phyloP scores from a whole-genome alignment of 1,284 basidiomycete species.

The Ganoderma boninense region DNA sequence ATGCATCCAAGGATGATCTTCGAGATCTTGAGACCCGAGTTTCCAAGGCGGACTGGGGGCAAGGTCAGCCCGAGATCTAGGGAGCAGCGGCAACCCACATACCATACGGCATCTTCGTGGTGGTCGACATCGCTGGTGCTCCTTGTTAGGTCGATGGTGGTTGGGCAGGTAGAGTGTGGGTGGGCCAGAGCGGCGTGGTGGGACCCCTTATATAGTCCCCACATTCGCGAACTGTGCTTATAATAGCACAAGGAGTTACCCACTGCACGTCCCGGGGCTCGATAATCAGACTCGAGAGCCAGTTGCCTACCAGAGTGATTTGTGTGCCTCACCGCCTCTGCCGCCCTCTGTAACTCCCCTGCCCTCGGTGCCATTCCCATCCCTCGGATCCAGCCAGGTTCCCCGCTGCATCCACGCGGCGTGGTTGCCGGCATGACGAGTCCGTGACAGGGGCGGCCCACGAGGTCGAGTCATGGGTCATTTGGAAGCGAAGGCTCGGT shows the following conservation, averaged over 20 bases:
- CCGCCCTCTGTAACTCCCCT: neutral
- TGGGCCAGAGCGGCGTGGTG: neutral
- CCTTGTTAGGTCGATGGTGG: neutral
- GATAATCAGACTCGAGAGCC: neutral
- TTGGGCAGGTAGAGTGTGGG: neutral
- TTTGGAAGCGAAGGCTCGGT: neutral
- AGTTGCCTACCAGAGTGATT: neutral
- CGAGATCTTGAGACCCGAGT: conserved; percentile 55
- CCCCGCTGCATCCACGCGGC: neutral
- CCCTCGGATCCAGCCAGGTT: neutral
- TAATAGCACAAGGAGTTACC: neutral
- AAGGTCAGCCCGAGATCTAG: too few species aligned
- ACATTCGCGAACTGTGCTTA: neutral
- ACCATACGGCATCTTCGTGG: conserved; percentile 12
- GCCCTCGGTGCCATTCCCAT: neutral
- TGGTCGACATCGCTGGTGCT: neutral
- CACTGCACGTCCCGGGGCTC: too few species aligned
- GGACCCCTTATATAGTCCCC: neutral
- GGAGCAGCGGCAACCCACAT: too few species aligned
- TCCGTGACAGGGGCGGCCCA: neutral
- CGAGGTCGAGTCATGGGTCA: neutral
- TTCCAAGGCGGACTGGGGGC: conserved; percentile 50
- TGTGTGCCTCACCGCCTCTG: too few species aligned
- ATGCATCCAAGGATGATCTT: conserved; percentile 54
- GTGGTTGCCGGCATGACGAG: neutral